Evolutionary conservation across 2,329 filamentous ascomycete species (phyloP), one percentile per base, ranked within the genome.

Genomic region (Pseudocercospora fijiensis): DNA sequence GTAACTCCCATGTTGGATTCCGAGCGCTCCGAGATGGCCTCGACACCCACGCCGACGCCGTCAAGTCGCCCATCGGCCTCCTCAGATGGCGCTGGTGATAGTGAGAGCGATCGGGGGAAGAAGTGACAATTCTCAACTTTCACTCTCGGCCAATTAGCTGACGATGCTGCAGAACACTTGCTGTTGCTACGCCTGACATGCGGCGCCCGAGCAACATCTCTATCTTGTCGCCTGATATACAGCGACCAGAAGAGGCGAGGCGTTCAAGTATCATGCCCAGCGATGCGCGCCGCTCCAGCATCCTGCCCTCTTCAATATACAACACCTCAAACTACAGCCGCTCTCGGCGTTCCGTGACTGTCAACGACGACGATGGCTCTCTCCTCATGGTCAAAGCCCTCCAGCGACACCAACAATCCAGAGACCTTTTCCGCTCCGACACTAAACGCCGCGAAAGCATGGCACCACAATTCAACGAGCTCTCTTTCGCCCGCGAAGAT

Each of bases 301-400:
- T 58, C 33, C 62, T 27, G 18, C 30, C 43, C n/a, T 56, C 53
- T 4, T 56, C 53, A 1, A 30, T 41, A 18, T 56, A 56, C 30
- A 24, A 56, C 24, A 56, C 52, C 3, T 56, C 57, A 9, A 60
- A 60, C 6, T 60, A 57, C 33, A 63, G 51, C 51, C 61, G 57
- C 16, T 63, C 61, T 6, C 56, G 62, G 11, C 37, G 59, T 10
- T 62, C 59, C 10, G 26, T 57, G 18, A 59, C 33, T 28, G 56
- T 18, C 53, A 33, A 18, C 26, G 63, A 57, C 13, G 59, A 65
- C 26, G 63, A 65, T 41, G 58, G 55, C 16, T 58, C 58, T 4
- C 55, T 65, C 6, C 59, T 65, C 4, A 58, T 65, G 47, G 57
- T 58, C 20, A 55, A 61, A 45, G 63, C 63, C 13, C 37, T 65